Evolutionary conservation across 2,329 filamentous ascomycete species (phyloP).

Genomic region (Aspergillus uvarum): DNA sequence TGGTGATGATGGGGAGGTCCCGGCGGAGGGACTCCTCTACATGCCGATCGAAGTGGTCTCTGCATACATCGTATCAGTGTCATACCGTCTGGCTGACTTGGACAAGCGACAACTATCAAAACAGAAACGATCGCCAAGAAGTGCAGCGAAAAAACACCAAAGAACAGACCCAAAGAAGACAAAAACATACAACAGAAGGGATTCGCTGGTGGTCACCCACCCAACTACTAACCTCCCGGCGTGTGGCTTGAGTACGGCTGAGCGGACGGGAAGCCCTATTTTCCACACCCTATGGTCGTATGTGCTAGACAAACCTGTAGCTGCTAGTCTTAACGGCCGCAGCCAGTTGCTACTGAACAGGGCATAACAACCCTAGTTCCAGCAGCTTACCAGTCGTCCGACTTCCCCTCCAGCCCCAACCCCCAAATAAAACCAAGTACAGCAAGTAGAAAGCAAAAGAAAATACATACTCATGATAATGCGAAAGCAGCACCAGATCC

Average conservation of each 20-base stretch:
- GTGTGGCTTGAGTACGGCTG: neutral
- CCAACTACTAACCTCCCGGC: neutral
- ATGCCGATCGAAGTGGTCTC: slow-evolving; percentile 56
- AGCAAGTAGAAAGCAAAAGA: neutral
- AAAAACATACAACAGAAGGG: neutral
- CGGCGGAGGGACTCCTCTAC: slow-evolving; percentile 54
- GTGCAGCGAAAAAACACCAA: too few species aligned
- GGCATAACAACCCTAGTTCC: too few species aligned
- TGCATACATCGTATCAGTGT: slow-evolving; percentile 5
- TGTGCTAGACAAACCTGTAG: neutral
- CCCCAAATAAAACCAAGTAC: neutral
- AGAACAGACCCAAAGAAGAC: neutral
- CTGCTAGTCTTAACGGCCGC: neutral
- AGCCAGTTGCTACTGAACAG: neutral
- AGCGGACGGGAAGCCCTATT: neutral
- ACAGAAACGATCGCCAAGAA: neutral
- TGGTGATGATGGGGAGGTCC: slow-evolving; percentile 62
- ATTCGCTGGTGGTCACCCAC: neutral
- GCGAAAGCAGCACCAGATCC: slow-evolving; percentile 60
- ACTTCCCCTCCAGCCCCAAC: neutral
- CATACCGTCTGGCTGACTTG: neutral
- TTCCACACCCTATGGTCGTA: neutral
- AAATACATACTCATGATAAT: slow-evolving; percentile 57
- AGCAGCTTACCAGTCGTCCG: too few species aligned
- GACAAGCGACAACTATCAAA: neutral